These are phyloP conservation scores for Aspergillus clavatus DNA, from an alignment of 2,329 filamentous ascomycete species.

Conservation along the genomic window DNA sequence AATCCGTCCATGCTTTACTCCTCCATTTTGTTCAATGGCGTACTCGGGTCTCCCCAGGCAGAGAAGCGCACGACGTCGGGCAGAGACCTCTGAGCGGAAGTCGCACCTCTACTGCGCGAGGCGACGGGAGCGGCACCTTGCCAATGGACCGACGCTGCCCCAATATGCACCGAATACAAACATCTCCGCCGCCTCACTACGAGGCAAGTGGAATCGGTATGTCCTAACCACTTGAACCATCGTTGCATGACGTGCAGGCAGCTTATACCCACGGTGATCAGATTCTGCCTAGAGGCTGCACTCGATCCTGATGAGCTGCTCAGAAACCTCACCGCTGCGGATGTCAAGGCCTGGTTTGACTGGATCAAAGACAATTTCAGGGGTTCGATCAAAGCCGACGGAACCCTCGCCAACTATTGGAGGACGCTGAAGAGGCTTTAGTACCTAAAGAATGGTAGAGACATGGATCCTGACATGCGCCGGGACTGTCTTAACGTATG, in stretches of 20 bases:
- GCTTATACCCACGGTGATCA: slow-evolving; percentile 2
- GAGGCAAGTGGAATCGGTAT: slow-evolving; percentile 14
- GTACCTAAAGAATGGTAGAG: slow-evolving; percentile 9
- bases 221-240: too few species aligned
- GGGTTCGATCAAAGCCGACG: slow-evolving; percentile 12
- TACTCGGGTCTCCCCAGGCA: slow-evolving; percentile 12
- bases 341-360: slow-evolving; percentile 17
- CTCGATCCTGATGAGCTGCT: slow-evolving; percentile 9
- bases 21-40: slow-evolving; percentile 5
- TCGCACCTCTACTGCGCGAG: slow-evolving; percentile 13
- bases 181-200: slow-evolving; percentile 10
- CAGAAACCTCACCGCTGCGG: slow-evolving; percentile 8
- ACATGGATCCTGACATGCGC: slow-evolving; percentile 8
- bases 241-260: background rate
- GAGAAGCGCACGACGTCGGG: slow-evolving; percentile 5
- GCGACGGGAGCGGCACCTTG: slow-evolving; percentile 9
- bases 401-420: slow-evolving; percentile 13
- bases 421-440: slow-evolving; percentile 17
- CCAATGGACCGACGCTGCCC: slow-evolving; percentile 10
- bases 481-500: slow-evolving; percentile 8
- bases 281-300: slow-evolving; percentile 11
- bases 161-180: slow-evolving; percentile 12
- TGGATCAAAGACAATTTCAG: slow-evolving; percentile 15
- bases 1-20: too few species aligned
- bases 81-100: slow-evolving; percentile 5